These are phyloP conservation scores for Debaryomyces fabryi DNA, from an alignment of 1,139 yeast genomes.

Conservation along the genomic window DNA sequence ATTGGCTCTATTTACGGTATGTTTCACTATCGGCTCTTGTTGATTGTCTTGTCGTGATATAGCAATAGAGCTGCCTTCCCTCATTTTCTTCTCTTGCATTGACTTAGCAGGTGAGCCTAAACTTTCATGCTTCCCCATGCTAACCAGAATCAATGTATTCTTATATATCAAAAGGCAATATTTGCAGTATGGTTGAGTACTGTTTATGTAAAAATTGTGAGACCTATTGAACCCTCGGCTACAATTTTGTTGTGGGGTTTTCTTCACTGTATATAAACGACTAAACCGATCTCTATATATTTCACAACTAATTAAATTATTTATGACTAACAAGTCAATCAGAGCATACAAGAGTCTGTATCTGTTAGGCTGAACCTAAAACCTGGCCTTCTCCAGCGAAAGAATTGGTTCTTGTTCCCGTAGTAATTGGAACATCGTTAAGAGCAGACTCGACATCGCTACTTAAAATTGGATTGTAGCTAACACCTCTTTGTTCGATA, in stretches of 20 bases:
- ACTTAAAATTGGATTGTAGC: conserved; percentile 37
- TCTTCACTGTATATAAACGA: conserved; percentile 6
- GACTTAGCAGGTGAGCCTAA: background rate
- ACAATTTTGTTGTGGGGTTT: conserved; percentile 5
- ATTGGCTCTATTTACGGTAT: background rate
- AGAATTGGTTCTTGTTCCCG: conserved; percentile 7
- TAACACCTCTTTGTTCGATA: conserved; percentile 41
- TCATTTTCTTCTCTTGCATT: background rate
- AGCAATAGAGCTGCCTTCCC: background rate
- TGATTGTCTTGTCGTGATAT: background rate
- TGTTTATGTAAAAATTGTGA: conserved; percentile 1
- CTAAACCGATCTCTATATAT: conserved; percentile 2
- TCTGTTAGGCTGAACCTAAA: conserved; percentile 22
- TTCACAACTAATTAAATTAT: background rate
- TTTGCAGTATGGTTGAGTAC: background rate
- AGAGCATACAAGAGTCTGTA: background rate
- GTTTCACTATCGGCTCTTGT: conserved; percentile 2
- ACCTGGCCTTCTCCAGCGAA: conserved; percentile 40
- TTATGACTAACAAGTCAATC: background rate
- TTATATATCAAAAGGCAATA: background rate
- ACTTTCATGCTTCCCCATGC: conserved; percentile 5
- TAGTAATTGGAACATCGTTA: background rate
- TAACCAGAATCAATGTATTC: background rate
- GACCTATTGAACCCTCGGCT: conserved; percentile 5
- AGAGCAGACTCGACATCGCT: conserved; percentile 23